Evolutionary conservation across 805 yeast species (phyloP), one percentile per base, ranked within the genome.

Genomic region (Barnettozyma vustinii): DNA sequence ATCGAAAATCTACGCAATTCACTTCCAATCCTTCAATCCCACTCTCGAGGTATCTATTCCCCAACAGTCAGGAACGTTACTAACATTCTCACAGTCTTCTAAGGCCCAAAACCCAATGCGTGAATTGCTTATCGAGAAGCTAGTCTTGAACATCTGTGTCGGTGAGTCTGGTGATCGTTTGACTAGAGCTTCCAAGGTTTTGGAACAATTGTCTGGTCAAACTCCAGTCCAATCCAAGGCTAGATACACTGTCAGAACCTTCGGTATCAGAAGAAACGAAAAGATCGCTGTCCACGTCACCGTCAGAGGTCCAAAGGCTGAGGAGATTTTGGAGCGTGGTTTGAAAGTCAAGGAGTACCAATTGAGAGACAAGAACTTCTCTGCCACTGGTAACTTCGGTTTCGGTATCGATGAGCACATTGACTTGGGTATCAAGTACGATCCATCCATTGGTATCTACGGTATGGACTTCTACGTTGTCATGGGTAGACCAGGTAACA

Each of bases 161-260:
- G 99, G 99, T 82, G 99, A 94, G 81, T 91, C 97, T 77, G 99
- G 99, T 84, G 99, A 94, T 79, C 87, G 98, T 86, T 89, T 94
- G 77, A 94, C 99, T 82, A 92, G 99, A 87, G 99, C 99, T 68
- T 94, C 99, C 73, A 94, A 94, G 84, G 99, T 94, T 70, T 84
- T 94, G 73, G 99, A 94, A 82, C 99, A 94, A 83, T 87, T 94
- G 70, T 92, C 98, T 66, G 99, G 99, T 91, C 99, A 94, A 82
- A 94, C 99, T 70, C 99, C 99, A 75, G 99, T 94, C 68, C 97
- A 88, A 77, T 91, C 98, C 68, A 94, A 94, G 86, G 99, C 99
- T 69, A 88, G 99, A 83, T 94, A 94, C 89, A 94, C 99, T 63
- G 97, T 94, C 70, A 90, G 99, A 87, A 87, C 98, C 60, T 94